Evolutionary conservation across 257 asterid genomes (phyloP).

Genomic region (Linaria vulgaris): DNA sequence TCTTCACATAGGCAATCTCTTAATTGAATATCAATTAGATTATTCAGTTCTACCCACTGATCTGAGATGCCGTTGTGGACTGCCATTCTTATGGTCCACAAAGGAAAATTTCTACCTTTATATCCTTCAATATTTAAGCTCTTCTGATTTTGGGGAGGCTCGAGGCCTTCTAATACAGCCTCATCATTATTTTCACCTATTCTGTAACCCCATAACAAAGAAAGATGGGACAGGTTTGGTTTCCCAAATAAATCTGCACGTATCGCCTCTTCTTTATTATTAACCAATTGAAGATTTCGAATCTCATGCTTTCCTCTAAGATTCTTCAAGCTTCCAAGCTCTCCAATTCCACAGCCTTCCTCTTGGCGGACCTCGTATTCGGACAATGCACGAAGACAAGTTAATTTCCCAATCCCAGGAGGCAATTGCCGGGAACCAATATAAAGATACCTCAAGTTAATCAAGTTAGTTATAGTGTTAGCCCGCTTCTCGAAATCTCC

Average conservation of each 20-base stretch:
- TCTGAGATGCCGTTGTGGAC: too few species aligned
- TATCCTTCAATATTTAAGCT: not conserved
- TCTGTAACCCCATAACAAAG: slow-evolving; percentile 22
- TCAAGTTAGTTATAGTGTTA: too few species aligned
- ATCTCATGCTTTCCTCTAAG: slow-evolving; percentile 22
- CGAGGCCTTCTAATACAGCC: slow-evolving; percentile 33
- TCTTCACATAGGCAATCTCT: slow-evolving; percentile 1
- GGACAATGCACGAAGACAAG: too few species aligned
- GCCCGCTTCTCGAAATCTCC: slow-evolving; percentile 15
- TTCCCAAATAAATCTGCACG: slow-evolving; percentile 26
- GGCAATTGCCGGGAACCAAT: too few species aligned
- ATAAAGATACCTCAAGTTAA: too few species aligned
- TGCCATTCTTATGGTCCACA: too few species aligned
- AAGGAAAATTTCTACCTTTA: slow-evolving; percentile 18
- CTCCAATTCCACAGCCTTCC: too few species aligned
- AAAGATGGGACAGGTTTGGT: slow-evolving; percentile 15
- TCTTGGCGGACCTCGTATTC: too few species aligned
- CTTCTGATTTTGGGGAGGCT: too few species aligned
- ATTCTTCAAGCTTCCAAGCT: too few species aligned
- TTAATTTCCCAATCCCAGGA: too few species aligned
- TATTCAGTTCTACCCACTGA: not conserved
- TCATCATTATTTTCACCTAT: slow-evolving; percentile 7
- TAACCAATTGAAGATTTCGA: slow-evolving; percentile 24
- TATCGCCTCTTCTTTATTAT: slow-evolving; percentile 24
- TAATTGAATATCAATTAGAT: too few species aligned